Percentiles rank a stretch among this genome's conserved stretches.
phyloP scores from a whole-genome alignment of 176 grass and related monocot species.

The Urochloa ruziziensis region DNA sequence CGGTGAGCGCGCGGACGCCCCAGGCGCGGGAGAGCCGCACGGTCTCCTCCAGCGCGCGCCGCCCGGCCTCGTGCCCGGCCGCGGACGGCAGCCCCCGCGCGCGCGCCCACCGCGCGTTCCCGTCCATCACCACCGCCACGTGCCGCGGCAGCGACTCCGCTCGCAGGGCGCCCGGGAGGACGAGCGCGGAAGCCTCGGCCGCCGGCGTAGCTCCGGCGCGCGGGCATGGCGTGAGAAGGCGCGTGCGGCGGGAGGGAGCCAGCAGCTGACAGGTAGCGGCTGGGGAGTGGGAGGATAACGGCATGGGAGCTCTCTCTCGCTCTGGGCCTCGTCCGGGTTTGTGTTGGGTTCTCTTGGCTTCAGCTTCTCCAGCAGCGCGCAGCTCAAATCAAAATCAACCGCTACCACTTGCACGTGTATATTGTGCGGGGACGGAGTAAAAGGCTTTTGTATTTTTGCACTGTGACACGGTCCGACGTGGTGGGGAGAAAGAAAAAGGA shows the following conservation, averaged over 20 bases:
- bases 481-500: not conserved
- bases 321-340: not conserved
- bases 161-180: constrained; percentile 35
- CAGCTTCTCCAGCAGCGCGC: not conserved
- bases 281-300: constrained; percentile 31
- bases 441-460: not conserved
- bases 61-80: constrained; percentile 63
- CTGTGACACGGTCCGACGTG: not conserved
- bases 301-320: constrained; percentile 23
- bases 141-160: constrained; percentile 51
- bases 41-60: constrained; percentile 50
- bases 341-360: not conserved
- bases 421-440: not conserved
- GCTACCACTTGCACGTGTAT: not conserved
- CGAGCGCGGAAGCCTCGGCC: not conserved
- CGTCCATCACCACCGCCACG: constrained; percentile 89
- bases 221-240: constrained; percentile 17
- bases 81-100: constrained; percentile 50
- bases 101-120: constrained; percentile 69
- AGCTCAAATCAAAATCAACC: not conserved
- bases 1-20: constrained; percentile 63
- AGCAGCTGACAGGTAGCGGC: constrained; percentile 15
- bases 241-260: not conserved
- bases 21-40: constrained; percentile 50
- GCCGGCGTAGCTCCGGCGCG: constrained; percentile 1